Evolutionary conservation across 169 alveolate genomes (phyloP).

Genomic region (Plasmodium falciparum): DNA sequence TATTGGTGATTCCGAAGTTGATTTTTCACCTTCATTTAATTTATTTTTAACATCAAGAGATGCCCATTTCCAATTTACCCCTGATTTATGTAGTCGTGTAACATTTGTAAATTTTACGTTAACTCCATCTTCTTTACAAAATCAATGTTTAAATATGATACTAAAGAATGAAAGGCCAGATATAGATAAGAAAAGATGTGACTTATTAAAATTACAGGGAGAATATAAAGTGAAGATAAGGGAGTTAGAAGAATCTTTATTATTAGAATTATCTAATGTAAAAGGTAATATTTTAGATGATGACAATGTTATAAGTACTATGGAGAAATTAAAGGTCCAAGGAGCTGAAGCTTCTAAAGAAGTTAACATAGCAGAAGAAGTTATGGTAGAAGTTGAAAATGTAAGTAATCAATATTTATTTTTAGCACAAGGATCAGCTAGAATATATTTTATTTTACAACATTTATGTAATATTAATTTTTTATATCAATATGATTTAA

Average conservation of each 20-base stretch:
- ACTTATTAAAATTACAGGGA: slow-evolving; percentile 95
- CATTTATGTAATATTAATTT: slow-evolving; percentile 92
- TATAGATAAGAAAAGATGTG: slow-evolving; percentile 95
- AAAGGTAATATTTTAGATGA: slow-evolving; percentile 97
- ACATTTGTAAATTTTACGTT: slow-evolving; percentile 97
- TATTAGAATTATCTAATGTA: slow-evolving; percentile 94
- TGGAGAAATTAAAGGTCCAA: slow-evolving; percentile 93
- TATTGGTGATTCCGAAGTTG: slow-evolving; percentile 98
- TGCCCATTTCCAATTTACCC: slow-evolving; percentile 95
- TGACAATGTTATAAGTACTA: slow-evolving; percentile 91
- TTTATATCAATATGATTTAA: slow-evolving; percentile 94
- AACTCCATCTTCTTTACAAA: slow-evolving; percentile 95
- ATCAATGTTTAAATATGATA: slow-evolving; percentile 93
- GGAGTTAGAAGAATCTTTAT: slow-evolving; percentile 96
- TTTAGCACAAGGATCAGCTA: slow-evolving; percentile 92
- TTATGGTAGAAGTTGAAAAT: slow-evolving; percentile 94
- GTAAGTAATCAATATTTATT: slow-evolving; percentile 91
- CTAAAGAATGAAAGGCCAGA: slow-evolving; percentile 97
- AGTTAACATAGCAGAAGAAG: slow-evolving; percentile 93
- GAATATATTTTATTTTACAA: slow-evolving; percentile 88
- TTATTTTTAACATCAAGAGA: slow-evolving; percentile 97
- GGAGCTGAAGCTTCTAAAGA: slow-evolving; percentile 94
- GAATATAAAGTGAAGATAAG: slow-evolving; percentile 91
- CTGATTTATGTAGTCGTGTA: slow-evolving; percentile 98
- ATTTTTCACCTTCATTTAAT: slow-evolving; percentile 95